Conservation (phyloP, 2,329 filamentous ascomycete species). For the Talaromyces sp. region DNA sequence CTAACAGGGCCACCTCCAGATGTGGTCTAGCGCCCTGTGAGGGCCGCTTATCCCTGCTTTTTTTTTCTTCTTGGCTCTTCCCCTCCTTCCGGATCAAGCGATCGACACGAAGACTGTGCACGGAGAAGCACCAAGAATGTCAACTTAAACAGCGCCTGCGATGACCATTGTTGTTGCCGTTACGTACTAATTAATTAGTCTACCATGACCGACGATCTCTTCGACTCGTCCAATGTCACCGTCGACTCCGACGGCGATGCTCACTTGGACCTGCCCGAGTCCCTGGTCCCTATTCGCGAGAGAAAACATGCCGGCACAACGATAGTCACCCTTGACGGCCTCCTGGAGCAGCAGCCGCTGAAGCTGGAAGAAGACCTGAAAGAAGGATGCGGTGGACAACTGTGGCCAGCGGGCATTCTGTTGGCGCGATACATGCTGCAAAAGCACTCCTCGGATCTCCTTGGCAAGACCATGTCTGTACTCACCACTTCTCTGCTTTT, state of each 20-base stretch:
- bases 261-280: conserved; percentile 45
- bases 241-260: conserved; percentile 16
- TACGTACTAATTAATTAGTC: background rate
- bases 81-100: background rate
- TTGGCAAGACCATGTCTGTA: conserved; percentile 67
- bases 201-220: background rate
- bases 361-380: conserved; percentile 78
- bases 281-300: conserved; percentile 50
- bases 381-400: conserved; percentile 84
- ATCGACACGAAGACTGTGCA: background rate
- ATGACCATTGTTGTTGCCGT: background rate
- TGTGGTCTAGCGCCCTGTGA: background rate
- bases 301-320: conserved; percentile 50
- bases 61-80: background rate
- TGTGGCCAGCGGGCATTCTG: conserved; percentile 92
- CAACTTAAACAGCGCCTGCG: background rate
- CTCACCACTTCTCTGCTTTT: conserved; percentile 6
- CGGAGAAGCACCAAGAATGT: background rate
- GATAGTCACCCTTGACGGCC: conserved; percentile 62
- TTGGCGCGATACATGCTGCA: conserved; percentile 80
- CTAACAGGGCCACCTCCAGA: background rate
- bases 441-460: conserved; percentile 60
- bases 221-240: background rate
- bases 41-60: background rate
- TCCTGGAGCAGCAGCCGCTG: conserved; percentile 63